Evolutionary conservation across 352 stramenopile genomes (phyloP), one percentile per base, ranked within the genome.

Genomic region (Globisporangium abappressorium): DNA sequence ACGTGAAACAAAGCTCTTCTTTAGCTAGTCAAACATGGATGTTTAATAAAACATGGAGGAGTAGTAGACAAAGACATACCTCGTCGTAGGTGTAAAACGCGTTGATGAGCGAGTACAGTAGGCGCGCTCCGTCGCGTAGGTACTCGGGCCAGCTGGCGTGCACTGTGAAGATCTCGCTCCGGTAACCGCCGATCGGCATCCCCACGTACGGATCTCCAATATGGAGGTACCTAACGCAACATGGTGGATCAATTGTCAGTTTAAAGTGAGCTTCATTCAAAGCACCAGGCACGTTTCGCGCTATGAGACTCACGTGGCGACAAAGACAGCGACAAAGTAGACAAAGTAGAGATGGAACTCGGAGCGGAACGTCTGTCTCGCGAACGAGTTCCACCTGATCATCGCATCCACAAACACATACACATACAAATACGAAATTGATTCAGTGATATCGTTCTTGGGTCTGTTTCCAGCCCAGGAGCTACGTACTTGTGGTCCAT

Each of bases 321-420:
- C 61, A 62, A 94, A 94, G 14, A 92, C 75, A 0, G 86, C 68
- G 28, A 87, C 62, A 63, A 94, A 94, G 62, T 91, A 94, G 4
- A 91, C 66, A 24, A 86, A 85, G 63, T 94, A 94, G 6, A 93
- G 66, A 57, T 90, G 85, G 28, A 94, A 92, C 41, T 94, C 80
- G 5, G 71, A 87, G 0, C 83, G 75, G 75, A 93, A 93, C 24
- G 76, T 88, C 53, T 90, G 71, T 20, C 75, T 65, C 11, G 76
- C 87, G 69, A 93, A 93, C 3, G 81, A 90, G 57, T 94, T 81
- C 86, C 86, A 94, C 63, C 85, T 94, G 51, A 6, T 9, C 9
- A 11, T 0, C 12, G 18, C 58, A 22, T 30, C 24, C 24, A 34
- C 20, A 36, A 14, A n/a, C 18, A 55, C 49, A 61, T 12, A 63